These are phyloP conservation scores for Phytophthora ohioensis DNA, from an alignment of 352 stramenopile species.

Conservation along the genomic window DNA sequence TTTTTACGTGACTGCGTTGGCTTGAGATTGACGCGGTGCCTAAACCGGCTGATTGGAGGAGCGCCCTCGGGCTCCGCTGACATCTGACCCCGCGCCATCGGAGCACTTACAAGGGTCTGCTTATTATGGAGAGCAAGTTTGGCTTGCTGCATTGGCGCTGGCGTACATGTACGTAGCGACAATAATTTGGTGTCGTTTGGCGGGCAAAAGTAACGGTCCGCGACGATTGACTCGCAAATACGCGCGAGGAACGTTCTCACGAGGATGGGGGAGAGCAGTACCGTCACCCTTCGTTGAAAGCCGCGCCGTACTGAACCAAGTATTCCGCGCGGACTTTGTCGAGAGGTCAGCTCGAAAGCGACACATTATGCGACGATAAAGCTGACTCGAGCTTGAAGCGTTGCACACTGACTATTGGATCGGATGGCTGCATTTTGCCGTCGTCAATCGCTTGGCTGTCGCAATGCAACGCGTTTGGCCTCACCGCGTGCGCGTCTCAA, in stretches of 20 bases:
- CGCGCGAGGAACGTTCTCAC: conserved; percentile 30
- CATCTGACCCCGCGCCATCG: conserved; percentile 4
- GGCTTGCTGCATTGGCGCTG: not conserved
- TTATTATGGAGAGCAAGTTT: too few relatives aligned
- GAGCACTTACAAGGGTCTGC: conserved; percentile 12
- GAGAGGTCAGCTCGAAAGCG: conserved; percentile 29
- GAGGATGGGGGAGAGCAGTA: conserved; percentile 19
- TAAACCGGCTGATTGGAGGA: conserved; percentile 33
- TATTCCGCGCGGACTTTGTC: conserved; percentile 12
- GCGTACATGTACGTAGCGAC: not conserved
- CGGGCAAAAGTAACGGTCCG: conserved; percentile 19
- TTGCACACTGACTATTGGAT: conserved; percentile 20
- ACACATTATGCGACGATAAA: conserved; percentile 34
- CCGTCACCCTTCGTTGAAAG: not conserved
- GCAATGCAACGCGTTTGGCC: conserved; percentile 1
- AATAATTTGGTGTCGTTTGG: conserved; percentile 39
- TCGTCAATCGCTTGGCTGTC: conserved; percentile 20
- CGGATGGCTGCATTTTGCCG: conserved; percentile 31
- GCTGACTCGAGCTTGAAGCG: conserved; percentile 39
- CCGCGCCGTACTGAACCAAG: not conserved
- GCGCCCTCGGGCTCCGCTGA: conserved; percentile 21
- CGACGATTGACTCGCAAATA: conserved; percentile 26
- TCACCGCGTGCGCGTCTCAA: not conserved
- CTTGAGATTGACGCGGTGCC: conserved; percentile 11
- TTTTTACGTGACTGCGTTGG: conserved; percentile 13